Conservation (phyloP, 352 stramenopile species). For the Thalassiosira hispida region DNA sequence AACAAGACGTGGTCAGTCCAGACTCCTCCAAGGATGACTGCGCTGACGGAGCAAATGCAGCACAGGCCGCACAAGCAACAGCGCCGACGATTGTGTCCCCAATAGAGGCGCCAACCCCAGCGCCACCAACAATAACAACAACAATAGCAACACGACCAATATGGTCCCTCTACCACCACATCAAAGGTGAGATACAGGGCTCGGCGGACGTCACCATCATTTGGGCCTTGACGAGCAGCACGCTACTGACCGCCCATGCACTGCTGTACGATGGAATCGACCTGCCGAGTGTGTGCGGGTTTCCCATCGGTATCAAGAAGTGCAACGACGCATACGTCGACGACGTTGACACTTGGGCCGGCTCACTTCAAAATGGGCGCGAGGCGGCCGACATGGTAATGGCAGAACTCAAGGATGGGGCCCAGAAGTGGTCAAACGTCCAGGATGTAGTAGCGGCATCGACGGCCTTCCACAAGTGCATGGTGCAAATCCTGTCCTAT, state of each 20-base stretch:
- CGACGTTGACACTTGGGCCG: background rate
- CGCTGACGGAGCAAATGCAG: no score
- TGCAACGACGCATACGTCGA: background rate
- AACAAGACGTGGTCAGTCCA: no score
- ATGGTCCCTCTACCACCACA: no score
- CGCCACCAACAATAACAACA: no score
- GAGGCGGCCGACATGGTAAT: background rate
- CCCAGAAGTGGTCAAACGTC: background rate
- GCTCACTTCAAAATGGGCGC: background rate
- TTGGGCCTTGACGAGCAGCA: constrained; percentile 3
- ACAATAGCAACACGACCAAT: no score
- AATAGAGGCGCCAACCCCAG: no score
- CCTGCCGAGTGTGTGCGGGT: background rate
- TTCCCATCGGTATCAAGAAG: background rate
- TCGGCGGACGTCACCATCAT: background rate
- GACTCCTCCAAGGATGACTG: no score
- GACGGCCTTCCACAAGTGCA: background rate
- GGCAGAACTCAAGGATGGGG: background rate
- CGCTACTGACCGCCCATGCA: background rate
- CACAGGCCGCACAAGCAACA: no score
- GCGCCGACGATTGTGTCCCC: no score
- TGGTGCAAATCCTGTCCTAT: background rate
- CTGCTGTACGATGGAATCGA: background rate
- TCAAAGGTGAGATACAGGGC: constrained; percentile 17
- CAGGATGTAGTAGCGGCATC: background rate